A percentile compares a stretch with the other conserved stretches of the same genome.
These are phyloP conservation scores for Boeremia lycopersici DNA, from an alignment of 2,329 filamentous ascomycete genomes.

Conservation along the genomic window DNA sequence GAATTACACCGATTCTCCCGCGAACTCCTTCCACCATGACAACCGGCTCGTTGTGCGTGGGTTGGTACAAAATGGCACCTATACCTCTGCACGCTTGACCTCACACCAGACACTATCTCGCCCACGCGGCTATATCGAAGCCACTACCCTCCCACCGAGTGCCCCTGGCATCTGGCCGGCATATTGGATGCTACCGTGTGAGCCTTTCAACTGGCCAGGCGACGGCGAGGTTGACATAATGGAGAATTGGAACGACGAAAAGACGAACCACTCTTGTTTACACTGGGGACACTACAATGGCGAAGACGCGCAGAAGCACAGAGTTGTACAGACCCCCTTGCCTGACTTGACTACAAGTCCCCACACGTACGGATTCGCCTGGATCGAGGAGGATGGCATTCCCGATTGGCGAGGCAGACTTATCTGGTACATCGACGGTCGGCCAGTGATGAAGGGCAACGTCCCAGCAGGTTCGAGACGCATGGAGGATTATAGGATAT, in stretches of 20 bases:
- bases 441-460: conserved; percentile 61
- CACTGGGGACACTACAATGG: conserved; percentile 64
- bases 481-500: conserved; percentile 61
- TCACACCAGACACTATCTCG: conserved; percentile 59
- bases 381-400: conserved; percentile 56
- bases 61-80: conserved; percentile 51
- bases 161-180: conserved; percentile 66
- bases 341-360: conserved; percentile 55
- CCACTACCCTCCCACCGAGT: conserved; percentile 59
- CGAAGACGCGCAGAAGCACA: conserved; percentile 63
- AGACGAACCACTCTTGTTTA: conserved; percentile 62
- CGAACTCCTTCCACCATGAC: conserved; percentile 62
- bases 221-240: conserved; percentile 67
- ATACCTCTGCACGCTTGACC: conserved; percentile 63
- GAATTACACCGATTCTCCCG: conserved; percentile 58
- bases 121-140: conserved; percentile 60
- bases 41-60: conserved; percentile 61
- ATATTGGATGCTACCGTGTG: conserved; percentile 64
- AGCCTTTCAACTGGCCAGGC: conserved; percentile 64
- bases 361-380: conserved; percentile 62
- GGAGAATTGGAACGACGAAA: conserved; percentile 66
- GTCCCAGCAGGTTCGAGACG: conserved; percentile 60
- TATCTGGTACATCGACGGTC: conserved; percentile 66
- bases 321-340: conserved; percentile 59
- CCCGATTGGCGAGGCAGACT: conserved; percentile 54